These are phyloP conservation scores for Penicillium longicatenatum DNA, from an alignment of 495 filamentous ascomycete genomes.

Conservation along the genomic window DNA sequence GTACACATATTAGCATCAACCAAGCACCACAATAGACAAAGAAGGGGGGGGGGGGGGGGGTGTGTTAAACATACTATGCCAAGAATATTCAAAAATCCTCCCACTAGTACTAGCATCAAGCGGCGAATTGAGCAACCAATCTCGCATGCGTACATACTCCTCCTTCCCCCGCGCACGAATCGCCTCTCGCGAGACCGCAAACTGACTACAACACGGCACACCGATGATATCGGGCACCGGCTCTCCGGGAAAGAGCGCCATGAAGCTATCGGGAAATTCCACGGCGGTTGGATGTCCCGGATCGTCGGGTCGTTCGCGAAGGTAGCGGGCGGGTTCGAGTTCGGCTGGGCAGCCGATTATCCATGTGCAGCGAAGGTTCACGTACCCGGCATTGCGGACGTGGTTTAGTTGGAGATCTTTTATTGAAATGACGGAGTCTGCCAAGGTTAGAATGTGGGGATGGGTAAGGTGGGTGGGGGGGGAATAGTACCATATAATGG, in stretches of 20 bases:
- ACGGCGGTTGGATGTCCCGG: conserved; percentile 20
- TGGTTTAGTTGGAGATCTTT: conserved; percentile 24
- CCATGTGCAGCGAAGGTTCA: conserved; percentile 50
- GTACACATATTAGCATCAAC: conserved; percentile 5
- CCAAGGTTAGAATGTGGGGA: not conserved
- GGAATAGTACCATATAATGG: conserved; percentile 39
- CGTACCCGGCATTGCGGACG: conserved; percentile 43
- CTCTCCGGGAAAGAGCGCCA: conserved; percentile 41
- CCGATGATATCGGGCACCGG: conserved; percentile 35
- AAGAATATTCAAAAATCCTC: conserved; percentile 67
- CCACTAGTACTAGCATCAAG: conserved; percentile 57
- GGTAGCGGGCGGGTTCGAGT: conserved; percentile 30
- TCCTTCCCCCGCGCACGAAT: conserved; percentile 45
- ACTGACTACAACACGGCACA: conserved; percentile 67
- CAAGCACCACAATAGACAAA: not conserved
- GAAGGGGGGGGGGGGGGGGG: too few species aligned
- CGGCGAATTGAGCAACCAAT: conserved; percentile 62
- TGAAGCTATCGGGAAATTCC: conserved; percentile 31
- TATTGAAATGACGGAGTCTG: conserved; percentile 31
- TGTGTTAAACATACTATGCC: conserved; percentile 54
- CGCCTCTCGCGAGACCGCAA: conserved; percentile 58
- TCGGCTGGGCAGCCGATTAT: conserved; percentile 45
- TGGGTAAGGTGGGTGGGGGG: conserved; percentile 16
- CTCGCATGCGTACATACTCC: conserved; percentile 54
- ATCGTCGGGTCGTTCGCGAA: conserved; percentile 26